Evolutionary conservation across 495 filamentous ascomycete species (phyloP).

Genomic region (Aspergillus haitiensis): DNA sequence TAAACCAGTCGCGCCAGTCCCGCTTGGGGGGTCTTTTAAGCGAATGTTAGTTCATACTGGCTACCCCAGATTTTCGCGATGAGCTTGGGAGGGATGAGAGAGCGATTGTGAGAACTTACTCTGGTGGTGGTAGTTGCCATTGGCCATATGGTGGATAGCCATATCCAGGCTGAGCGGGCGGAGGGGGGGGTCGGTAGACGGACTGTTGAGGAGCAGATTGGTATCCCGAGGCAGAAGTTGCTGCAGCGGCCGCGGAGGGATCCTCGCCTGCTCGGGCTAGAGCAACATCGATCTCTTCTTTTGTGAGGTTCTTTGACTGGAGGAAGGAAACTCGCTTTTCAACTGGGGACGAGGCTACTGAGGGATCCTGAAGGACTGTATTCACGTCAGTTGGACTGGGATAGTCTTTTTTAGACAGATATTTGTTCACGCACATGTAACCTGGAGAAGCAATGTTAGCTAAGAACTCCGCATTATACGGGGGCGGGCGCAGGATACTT

Average conservation of each 20-base stretch:
- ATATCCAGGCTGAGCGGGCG: conserved; percentile 62
- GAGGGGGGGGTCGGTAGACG: conserved; percentile 51
- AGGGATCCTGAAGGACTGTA: conserved; percentile 89
- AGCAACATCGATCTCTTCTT: conserved; percentile 87
- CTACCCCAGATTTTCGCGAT: background rate
- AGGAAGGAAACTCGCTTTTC: conserved; percentile 93
- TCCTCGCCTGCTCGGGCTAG: conserved; percentile 70
- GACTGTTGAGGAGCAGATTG: conserved; percentile 50
- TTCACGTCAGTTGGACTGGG: conserved; percentile 24
- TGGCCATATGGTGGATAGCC: conserved; percentile 64
- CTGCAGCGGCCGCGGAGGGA: conserved; percentile 41
- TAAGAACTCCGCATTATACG: conserved; percentile 19
- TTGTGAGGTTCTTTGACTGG: conserved; percentile 94
- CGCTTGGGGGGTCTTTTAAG: conserved; percentile 59
- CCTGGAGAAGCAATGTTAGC: conserved; percentile 32
- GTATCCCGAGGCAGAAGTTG: conserved; percentile 46
- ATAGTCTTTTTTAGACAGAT: conserved; percentile 6
- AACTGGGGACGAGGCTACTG: conserved; percentile 82
- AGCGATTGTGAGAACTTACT: conserved; percentile 40
- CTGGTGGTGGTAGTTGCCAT: conserved; percentile 65
- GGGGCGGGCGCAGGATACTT: conserved; percentile 35
- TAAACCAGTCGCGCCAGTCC: conserved; percentile 98
- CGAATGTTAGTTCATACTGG: conserved; percentile 18
- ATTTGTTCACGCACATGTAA: conserved; percentile 38
- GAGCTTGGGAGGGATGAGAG: too few species aligned